Percentiles rank a stretch among this genome's conserved stretches.
Conservation (phyloP, 2,329 filamentous ascomycete species). For the Fusarium liriodendri region DNA sequence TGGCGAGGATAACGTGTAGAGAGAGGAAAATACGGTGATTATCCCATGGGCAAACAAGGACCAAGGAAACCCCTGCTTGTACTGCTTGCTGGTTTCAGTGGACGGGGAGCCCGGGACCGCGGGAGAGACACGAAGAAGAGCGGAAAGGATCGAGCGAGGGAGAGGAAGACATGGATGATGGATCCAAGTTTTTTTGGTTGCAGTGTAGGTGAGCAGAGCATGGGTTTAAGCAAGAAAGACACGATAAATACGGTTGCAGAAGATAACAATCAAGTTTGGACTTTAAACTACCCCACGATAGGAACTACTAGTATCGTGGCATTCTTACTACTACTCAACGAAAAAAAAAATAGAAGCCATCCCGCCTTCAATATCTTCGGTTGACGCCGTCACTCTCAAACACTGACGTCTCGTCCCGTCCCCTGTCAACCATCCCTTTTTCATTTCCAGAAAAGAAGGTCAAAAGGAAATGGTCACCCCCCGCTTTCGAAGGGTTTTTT, state of each 20-base stretch:
- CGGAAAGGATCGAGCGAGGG: constrained; percentile 10
- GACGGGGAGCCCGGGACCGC: constrained; percentile 17
- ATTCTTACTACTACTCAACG: neutral
- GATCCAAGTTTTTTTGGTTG: constrained; percentile 15
- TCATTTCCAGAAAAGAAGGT: constrained; percentile 17
- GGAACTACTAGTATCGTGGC: neutral
- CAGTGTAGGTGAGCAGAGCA: neutral
- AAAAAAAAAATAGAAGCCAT: neutral
- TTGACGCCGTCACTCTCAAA: constrained; percentile 5
- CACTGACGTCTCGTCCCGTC: constrained; percentile 16
- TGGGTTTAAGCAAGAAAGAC: neutral
- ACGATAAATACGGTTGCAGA: neutral
- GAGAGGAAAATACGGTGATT: neutral
- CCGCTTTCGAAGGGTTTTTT: constrained; percentile 13
- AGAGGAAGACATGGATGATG: constrained; percentile 12
- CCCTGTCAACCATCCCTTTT: constrained; percentile 3
- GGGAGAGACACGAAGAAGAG: constrained; percentile 11
- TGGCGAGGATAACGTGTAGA: neutral
- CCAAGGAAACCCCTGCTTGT: constrained; percentile 15
- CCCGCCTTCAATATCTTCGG: neutral
- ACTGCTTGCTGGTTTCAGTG: constrained; percentile 28
- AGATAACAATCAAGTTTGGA: neutral
- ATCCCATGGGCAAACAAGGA: constrained; percentile 14
- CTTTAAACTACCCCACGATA: neutral
- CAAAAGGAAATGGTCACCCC: constrained; percentile 17